Conservation (phyloP, 202 grass and related monocot genomes). For the Schoenoplectus triqueter region DNA sequence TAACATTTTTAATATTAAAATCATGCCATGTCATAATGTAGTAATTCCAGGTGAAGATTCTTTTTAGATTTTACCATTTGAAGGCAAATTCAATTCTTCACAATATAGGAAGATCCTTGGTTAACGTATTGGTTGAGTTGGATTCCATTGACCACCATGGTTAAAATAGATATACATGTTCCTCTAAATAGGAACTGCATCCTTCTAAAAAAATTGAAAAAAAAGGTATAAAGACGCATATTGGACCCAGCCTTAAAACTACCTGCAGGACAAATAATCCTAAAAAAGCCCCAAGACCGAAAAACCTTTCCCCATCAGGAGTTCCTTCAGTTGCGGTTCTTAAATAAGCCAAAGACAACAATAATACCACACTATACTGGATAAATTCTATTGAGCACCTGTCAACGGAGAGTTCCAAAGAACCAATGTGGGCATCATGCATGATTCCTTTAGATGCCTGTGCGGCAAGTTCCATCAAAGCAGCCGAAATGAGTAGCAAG, state of each 20-base stretch:
- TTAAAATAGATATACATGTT: not conserved
- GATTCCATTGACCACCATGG: not conserved
- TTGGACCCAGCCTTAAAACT: not conserved
- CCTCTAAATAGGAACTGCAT: not conserved
- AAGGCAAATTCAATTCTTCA: slow-evolving; percentile 7
- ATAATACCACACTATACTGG: not conserved
- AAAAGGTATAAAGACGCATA: not conserved
- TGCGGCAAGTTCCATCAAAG: slow-evolving; percentile 90
- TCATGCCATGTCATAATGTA: not conserved
- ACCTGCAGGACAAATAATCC: not conserved
- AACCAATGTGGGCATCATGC: slow-evolving; percentile 49
- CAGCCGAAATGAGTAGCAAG: slow-evolving; percentile 78
- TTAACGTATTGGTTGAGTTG: not conserved
- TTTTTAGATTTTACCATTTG: not conserved
- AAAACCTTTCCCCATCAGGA: not conserved
- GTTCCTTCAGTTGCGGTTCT: not conserved
- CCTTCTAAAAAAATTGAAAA: slow-evolving; percentile 8
- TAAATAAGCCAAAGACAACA: slow-evolving; percentile 20
- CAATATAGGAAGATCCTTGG: not conserved
- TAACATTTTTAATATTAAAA: not conserved
- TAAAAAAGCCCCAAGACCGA: not conserved
- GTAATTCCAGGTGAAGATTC: not conserved
- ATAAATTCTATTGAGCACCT: slow-evolving; percentile 49
- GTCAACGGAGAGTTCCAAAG: slow-evolving; percentile 50
- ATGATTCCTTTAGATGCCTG: slow-evolving; percentile 85